These are phyloP conservation scores for Cyberlindnera maclurae DNA, from an alignment of 805 yeast genomes.

Conservation along the genomic window DNA sequence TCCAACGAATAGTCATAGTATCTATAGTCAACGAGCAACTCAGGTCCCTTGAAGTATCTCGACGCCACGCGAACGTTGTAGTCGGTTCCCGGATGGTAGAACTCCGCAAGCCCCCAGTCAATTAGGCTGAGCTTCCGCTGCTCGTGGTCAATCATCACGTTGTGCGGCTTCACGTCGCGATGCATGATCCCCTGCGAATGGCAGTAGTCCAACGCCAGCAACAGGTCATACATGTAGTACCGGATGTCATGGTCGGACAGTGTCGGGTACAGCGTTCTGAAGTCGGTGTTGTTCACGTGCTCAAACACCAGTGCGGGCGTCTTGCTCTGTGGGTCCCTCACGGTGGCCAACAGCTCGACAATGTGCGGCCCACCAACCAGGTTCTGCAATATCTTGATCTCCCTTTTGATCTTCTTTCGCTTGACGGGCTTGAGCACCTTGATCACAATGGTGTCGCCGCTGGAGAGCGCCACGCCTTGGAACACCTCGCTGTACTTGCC, in stretches of 20 bases:
- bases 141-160: slow-evolving; percentile 84
- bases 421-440: slow-evolving; percentile 92
- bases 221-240: slow-evolving; percentile 74
- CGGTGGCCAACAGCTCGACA: slow-evolving; percentile 70
- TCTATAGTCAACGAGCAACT: slow-evolving; percentile 72
- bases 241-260: slow-evolving; percentile 70
- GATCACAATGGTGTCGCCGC: slow-evolving; percentile 66
- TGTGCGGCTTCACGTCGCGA: slow-evolving; percentile 90
- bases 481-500: slow-evolving; percentile 95
- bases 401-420: slow-evolving; percentile 86
- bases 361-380: slow-evolving; percentile 79
- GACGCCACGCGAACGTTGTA: slow-evolving; percentile 91
- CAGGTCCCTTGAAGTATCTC: slow-evolving; percentile 89
- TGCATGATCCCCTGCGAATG: slow-evolving; percentile 96
- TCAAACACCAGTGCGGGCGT: slow-evolving; percentile 89
- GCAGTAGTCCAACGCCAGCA: slow-evolving; percentile 77
- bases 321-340: slow-evolving; percentile 75
- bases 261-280: slow-evolving; percentile 77
- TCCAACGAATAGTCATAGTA: slow-evolving; percentile 86
- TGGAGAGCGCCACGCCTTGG: slow-evolving; percentile 63
- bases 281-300: slow-evolving; percentile 77
- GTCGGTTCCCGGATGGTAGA: slow-evolving; percentile 83
- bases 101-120: slow-evolving; percentile 95
- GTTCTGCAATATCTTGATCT: slow-evolving; percentile 80
- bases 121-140: slow-evolving; percentile 59